These are phyloP conservation scores for Ophiosphaerella korrae DNA, from an alignment of 2,329 filamentous ascomycete genomes.

Conservation along the genomic window DNA sequence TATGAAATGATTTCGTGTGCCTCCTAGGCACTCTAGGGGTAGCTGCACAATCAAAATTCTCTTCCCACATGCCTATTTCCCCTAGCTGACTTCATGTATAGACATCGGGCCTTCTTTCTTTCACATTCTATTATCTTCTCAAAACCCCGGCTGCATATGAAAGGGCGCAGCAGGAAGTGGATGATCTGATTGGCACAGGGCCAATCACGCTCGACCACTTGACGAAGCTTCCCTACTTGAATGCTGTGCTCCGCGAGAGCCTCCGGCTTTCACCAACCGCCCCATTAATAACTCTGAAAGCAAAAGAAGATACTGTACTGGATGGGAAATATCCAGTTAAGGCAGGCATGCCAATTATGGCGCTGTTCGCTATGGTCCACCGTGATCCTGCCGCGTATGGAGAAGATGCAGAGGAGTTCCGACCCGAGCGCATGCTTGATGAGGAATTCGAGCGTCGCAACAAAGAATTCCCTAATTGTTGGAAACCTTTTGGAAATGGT, in stretches of 20 bases:
- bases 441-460: conserved; percentile 48
- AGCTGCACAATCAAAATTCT: too few relatives aligned
- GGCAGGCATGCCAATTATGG: conserved; percentile 38
- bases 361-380: conserved; percentile 45
- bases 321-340: conserved; percentile 48
- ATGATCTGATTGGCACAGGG: conserved; percentile 55
- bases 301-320: conserved; percentile 40
- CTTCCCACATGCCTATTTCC: not conserved
- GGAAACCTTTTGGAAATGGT: conserved; percentile 62
- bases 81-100: not conserved
- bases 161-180: conserved; percentile 60
- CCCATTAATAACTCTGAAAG: conserved; percentile 53
- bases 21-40: too few relatives aligned
- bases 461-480: conserved; percentile 48
- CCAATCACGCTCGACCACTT: conserved; percentile 57
- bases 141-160: conserved; percentile 57
- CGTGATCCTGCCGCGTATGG: conserved; percentile 51
- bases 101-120: conserved; percentile 46
- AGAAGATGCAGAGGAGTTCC: conserved; percentile 52
- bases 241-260: conserved; percentile 60
- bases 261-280: conserved; percentile 62
- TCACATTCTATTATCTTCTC: conserved; percentile 58
- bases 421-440: conserved; percentile 56
- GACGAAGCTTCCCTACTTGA: conserved; percentile 58
- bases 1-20: too few relatives aligned